A percentile compares a stretch with the other conserved stretches of the same genome.
These are phyloP conservation scores for Tuber brumale DNA, from an alignment of 495 filamentous ascomycete species.

Conservation along the genomic window DNA sequence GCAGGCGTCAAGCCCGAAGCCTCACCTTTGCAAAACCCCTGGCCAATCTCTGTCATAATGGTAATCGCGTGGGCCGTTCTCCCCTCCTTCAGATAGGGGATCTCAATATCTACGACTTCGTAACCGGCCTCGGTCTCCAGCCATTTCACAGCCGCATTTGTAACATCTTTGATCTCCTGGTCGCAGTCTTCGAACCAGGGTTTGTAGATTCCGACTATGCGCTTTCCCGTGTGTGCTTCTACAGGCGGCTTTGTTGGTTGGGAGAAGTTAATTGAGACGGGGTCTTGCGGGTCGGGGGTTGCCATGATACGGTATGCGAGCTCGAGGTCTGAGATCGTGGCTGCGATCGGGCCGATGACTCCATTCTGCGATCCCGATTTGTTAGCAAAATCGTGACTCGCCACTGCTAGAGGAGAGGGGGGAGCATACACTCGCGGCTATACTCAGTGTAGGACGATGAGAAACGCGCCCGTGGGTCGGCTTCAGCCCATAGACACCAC, in stretches of 20 bases:
- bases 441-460: slow-evolving; percentile 53
- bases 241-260: slow-evolving; percentile 43
- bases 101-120: slow-evolving; percentile 60
- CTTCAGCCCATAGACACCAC: slow-evolving; percentile 84
- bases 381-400: neutral
- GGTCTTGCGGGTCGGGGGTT: slow-evolving; percentile 54
- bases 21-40: slow-evolving; percentile 35
- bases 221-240: slow-evolving; percentile 41
- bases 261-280: slow-evolving; percentile 31
- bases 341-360: slow-evolving; percentile 69
- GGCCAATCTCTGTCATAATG: slow-evolving; percentile 63
- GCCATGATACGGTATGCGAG: slow-evolving; percentile 73
- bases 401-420: slow-evolving; percentile 33
- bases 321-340: slow-evolving; percentile 72
- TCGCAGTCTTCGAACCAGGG: slow-evolving; percentile 70
- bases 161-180: slow-evolving; percentile 54
- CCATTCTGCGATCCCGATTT: slow-evolving; percentile 20
- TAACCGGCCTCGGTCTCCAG: slow-evolving; percentile 57
- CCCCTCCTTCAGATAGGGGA: slow-evolving; percentile 68
- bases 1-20: slow-evolving; percentile 55
- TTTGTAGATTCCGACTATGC: slow-evolving; percentile 63
- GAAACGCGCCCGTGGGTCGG: slow-evolving; percentile 72
- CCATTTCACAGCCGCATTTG: slow-evolving; percentile 56
- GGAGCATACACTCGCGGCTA: slow-evolving; percentile 45
- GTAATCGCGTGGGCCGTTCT: slow-evolving; percentile 74